Percentiles rank a stretch among this genome's conserved stretches.
Conservation (phyloP, 805 yeast species). For the Spathaspora arborariae region DNA sequence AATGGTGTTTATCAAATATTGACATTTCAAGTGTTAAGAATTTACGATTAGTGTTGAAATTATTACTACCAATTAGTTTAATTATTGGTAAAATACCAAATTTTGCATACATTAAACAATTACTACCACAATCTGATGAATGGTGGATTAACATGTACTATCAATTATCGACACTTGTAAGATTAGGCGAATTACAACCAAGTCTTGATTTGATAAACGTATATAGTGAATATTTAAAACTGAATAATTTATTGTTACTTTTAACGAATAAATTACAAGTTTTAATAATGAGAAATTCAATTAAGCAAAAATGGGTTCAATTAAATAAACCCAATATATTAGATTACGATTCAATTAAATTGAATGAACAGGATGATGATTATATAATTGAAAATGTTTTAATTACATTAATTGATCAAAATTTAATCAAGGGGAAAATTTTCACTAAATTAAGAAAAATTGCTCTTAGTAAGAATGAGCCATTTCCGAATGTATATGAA, state of each 20-base stretch:
- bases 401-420: slow-evolving; percentile 50
- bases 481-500: slow-evolving; percentile 34
- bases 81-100: slow-evolving; percentile 54
- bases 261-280: slow-evolving; percentile 44
- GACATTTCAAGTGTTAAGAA: slow-evolving; percentile 26
- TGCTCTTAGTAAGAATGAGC: slow-evolving; percentile 39
- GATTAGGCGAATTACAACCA: slow-evolving; percentile 39
- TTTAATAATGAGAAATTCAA: slow-evolving; percentile 43
- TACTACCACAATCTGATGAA: slow-evolving; percentile 8
- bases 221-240: slow-evolving; percentile 33
- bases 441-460: slow-evolving; percentile 37
- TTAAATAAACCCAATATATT: slow-evolving; percentile 22
- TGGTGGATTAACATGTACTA: slow-evolving; percentile 32
- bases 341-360: slow-evolving; percentile 23
- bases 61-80: slow-evolving; percentile 50
- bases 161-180: slow-evolving; percentile 33
- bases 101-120: slow-evolving; percentile 11
- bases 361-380: slow-evolving; percentile 25
- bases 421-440: slow-evolving; percentile 50
- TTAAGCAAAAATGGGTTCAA: slow-evolving; percentile 29
- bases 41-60: slow-evolving; percentile 40
- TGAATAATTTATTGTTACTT: slow-evolving; percentile 31
- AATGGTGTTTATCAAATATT: slow-evolving; percentile 48
- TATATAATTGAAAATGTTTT: slow-evolving; percentile 46
- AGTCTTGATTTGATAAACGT: slow-evolving; percentile 28